Evolutionary conservation across 1,284 basidiomycete species (phyloP).

Genomic region (Mycena citricolor): DNA sequence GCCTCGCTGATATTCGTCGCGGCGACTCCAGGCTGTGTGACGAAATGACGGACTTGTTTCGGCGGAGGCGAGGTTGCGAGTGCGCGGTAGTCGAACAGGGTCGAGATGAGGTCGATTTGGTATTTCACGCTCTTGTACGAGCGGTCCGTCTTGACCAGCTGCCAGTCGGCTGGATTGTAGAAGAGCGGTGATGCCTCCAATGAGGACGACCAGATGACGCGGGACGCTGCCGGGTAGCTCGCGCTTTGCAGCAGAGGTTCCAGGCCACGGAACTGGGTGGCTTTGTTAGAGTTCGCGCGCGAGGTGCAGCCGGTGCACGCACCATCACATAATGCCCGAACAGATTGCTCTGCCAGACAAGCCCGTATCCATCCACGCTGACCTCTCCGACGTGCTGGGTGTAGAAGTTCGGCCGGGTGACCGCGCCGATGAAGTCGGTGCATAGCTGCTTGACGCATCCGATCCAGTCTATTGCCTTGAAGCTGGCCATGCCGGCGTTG

Average conservation of each 20-base stretch:
- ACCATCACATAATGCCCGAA: slow-evolving; percentile 83
- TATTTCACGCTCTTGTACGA: slow-evolving; percentile 82
- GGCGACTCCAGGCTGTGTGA: slow-evolving; percentile 75
- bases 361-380: slow-evolving; percentile 74
- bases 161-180: slow-evolving; percentile 71
- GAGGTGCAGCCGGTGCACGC: slow-evolving; percentile 33
- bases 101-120: slow-evolving; percentile 72
- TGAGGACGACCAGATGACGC: slow-evolving; percentile 83
- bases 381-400: slow-evolving; percentile 60
- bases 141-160: slow-evolving; percentile 58
- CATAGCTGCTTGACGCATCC: slow-evolving; percentile 52
- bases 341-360: slow-evolving; percentile 85
- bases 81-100: slow-evolving; percentile 53
- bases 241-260: slow-evolving; percentile 49
- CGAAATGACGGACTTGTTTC: slow-evolving; percentile 56
- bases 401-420: slow-evolving; percentile 65
- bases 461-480: slow-evolving; percentile 58
- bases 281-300: background rate
- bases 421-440: slow-evolving; percentile 43
- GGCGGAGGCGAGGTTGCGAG: slow-evolving; percentile 28
- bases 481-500: slow-evolving; percentile 79
- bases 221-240: slow-evolving; percentile 42
- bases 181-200: slow-evolving; percentile 56
- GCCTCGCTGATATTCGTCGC: slow-evolving; percentile 62
- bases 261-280: slow-evolving; percentile 56